A percentile compares a stretch with the other conserved stretches of the same genome.
Conservation (phyloP, 2,329 filamentous ascomycete genomes). For the Furcasterigmium sp. region DNA sequence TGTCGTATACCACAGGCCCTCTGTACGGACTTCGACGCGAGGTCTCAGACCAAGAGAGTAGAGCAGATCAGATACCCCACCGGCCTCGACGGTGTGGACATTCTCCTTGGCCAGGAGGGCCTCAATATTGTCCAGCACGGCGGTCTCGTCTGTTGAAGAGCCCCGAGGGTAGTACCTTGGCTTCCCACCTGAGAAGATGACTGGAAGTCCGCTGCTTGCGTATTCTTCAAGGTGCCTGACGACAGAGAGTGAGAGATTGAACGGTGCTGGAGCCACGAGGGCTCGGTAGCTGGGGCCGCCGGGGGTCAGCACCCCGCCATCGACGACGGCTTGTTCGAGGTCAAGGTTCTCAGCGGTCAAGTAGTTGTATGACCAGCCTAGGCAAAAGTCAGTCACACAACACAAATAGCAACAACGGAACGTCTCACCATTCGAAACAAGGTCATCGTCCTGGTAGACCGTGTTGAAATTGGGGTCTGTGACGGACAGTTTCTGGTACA, state of each 20-base stretch:
- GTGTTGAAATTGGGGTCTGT: neutral
- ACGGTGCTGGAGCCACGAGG: constrained; percentile 28
- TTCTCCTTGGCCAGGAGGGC: neutral
- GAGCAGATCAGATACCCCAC: neutral
- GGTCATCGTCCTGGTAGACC: constrained; percentile 23
- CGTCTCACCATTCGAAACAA: constrained; percentile 6
- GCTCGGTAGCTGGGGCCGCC: constrained; percentile 34
- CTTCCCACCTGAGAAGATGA: constrained; percentile 25
- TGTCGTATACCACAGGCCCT: constrained; percentile 5
- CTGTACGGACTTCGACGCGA: neutral
- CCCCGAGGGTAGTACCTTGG: neutral
- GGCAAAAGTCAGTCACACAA: neutral
- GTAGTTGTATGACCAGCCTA: constrained; percentile 37
- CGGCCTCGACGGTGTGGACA: constrained; percentile 3
- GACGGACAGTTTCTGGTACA: constrained; percentile 2
- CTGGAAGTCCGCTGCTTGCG: constrained; percentile 31
- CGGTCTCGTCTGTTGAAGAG: neutral
- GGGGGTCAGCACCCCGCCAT: constrained; percentile 28
- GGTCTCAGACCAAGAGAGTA: constrained; percentile 1
- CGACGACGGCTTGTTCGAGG: constrained; percentile 29
- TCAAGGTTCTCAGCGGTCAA: constrained; percentile 37
- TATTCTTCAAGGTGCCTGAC: constrained; percentile 25
- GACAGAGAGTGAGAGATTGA: constrained; percentile 27
- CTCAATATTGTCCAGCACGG: neutral
- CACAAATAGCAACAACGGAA: neutral